These are phyloP conservation scores for Nitzschia inconspicua DNA, from an alignment of 108 stramenopile species.

Conservation along the genomic window DNA sequence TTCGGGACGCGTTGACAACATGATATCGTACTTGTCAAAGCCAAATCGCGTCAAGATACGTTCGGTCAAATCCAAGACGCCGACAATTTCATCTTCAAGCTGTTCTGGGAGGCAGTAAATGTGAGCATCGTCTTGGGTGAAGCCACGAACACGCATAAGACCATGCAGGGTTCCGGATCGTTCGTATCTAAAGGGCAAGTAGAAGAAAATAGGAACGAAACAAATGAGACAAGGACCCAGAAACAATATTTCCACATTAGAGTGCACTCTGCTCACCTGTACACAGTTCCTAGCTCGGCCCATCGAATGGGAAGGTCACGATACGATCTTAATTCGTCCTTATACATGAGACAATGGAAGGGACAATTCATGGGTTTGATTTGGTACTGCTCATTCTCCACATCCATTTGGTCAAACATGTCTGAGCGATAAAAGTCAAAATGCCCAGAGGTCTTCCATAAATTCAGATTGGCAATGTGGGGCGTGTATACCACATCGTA, in stretches of 20 bases:
- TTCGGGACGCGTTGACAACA: slow-evolving; percentile 94
- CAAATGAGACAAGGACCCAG: too few relatives aligned
- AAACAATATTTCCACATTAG: too few relatives aligned
- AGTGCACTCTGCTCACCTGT: slow-evolving; percentile 57
- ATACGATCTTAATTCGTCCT: slow-evolving; percentile 90
- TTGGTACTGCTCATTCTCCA: slow-evolving; percentile 94
- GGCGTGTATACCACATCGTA: slow-evolving; percentile 98
- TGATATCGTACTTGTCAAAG: slow-evolving; percentile 93
- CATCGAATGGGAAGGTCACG: slow-evolving; percentile 95
- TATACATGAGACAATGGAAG: slow-evolving; percentile 98
- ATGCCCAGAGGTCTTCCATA: slow-evolving; percentile 99
- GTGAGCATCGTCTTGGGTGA: slow-evolving; percentile 99
- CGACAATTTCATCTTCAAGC: slow-evolving; percentile 92
- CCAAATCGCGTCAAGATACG: slow-evolving; percentile 90
- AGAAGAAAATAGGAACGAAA: not conserved
- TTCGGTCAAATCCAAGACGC: slow-evolving; percentile 87
- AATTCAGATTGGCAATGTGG: slow-evolving; percentile 94
- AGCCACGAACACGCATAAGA: slow-evolving; percentile 95
- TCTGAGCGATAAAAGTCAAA: slow-evolving; percentile 95
- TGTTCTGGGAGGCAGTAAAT: slow-evolving; percentile 97
- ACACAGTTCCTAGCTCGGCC: slow-evolving; percentile 97
- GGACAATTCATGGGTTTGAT: slow-evolving; percentile 99
- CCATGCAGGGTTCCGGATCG: slow-evolving; percentile 95
- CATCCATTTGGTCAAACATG: slow-evolving; percentile 99
- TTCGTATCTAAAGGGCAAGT: slow-evolving; percentile 68